Evolutionary conservation across 208 protist genomes (phyloP), one percentile per base, ranked within the genome.

Genomic region (Phytomonas sp.): DNA sequence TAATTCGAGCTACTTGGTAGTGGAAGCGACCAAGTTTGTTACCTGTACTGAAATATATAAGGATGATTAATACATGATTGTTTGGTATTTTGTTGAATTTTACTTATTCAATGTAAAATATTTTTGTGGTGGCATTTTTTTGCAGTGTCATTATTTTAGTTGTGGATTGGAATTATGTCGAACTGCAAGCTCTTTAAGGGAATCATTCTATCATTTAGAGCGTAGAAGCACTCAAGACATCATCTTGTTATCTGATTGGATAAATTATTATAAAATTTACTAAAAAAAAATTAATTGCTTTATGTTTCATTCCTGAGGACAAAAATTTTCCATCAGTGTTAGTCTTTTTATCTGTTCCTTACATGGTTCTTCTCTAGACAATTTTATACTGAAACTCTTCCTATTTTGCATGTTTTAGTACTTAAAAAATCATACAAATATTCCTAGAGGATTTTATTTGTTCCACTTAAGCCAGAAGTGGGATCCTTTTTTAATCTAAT

Each of bases 61-160:
- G 12, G 40, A 49, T 49, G 42, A 49, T 67, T 31, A n/a, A 67
- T 67, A 67, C 14, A 67, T 67, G 14, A 67, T 67, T 3, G 2
- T 45, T 7, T 2, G 32, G 30, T 37, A 66, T 67, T 12, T 67
- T 23, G 12, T 67, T 67, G 40, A 23, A 19, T 49, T 49, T 49
- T 16, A 49, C 40, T 12, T 49, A 49, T 49, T 49, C 1, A 49
- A 16, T 49, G 40, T 49, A 49, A 49, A 23, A 49, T 19, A 49
- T 49, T 49, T 49, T 49, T 70, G 65, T 65, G 16, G 61, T 49
- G 65, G 36, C 7, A 59, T 70, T 59, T 74, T 31, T 75, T 66
- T 66, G 30, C 52, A 79, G 37, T 60, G 52, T 82, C 14, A 34
- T 73, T 75, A 72, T 79, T 59, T 67, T 60, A 67, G 26, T 36